These are phyloP conservation scores for Umbelopsis sp. DNA, from an alignment of 371 early-diverging fungal genomes.

Conservation along the genomic window DNA sequence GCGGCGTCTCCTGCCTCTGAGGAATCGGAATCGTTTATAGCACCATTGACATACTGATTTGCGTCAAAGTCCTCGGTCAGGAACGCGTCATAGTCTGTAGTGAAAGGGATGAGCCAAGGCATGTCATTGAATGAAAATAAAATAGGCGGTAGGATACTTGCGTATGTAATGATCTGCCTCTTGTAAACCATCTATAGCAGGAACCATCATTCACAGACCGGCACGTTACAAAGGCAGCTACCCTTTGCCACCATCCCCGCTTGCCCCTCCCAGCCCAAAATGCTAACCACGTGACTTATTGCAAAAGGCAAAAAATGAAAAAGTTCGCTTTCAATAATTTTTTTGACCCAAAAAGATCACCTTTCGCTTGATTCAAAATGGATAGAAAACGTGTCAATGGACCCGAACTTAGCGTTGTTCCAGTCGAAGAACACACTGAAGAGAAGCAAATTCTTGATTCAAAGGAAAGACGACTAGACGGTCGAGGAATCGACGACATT, in stretches of 20 bases:
- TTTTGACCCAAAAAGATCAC: background rate
- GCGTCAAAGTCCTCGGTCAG: slow-evolving; percentile 63
- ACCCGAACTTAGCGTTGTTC: slow-evolving; percentile 73
- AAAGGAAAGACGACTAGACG: slow-evolving; percentile 53
- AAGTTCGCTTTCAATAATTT: background rate
- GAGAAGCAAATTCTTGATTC: slow-evolving; percentile 27
- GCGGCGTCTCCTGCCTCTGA: slow-evolving; percentile 64
- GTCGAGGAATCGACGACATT: slow-evolving; percentile 59
- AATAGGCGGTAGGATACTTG: background rate
- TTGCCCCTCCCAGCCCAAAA: background rate
- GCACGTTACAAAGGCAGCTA: background rate
- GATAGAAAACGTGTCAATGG: slow-evolving; percentile 81
- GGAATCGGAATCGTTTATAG: slow-evolving; percentile 52
- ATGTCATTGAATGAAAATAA: background rate
- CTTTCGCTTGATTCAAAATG: slow-evolving; percentile 32
- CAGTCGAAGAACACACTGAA: slow-evolving; percentile 44
- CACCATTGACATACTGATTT: slow-evolving; percentile 57
- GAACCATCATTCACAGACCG: background rate
- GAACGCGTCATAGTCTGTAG: slow-evolving; percentile 63
- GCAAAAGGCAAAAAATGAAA: background rate
- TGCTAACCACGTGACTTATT: background rate
- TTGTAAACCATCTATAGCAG: slow-evolving; percentile 24
- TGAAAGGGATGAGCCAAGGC: background rate
- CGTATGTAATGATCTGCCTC: slow-evolving; percentile 30
- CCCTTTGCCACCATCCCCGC: background rate